Evolutionary conservation across 176 grass and related monocot species (phyloP).

Genomic region (Chloris gayana): DNA sequence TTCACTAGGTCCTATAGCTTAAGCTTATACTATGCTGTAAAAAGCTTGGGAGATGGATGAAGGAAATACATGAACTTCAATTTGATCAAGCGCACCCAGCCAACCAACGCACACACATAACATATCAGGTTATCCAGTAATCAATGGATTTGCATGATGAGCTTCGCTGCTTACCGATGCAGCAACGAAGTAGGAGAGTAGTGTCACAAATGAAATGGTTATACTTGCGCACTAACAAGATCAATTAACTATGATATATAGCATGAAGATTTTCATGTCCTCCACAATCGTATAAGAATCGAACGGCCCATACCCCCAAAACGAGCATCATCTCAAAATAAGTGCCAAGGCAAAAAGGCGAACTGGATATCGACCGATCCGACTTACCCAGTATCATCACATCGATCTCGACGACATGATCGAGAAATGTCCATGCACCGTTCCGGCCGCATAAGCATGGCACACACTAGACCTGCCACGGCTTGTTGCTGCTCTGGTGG

Average conservation of each 20-base stretch:
- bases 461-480: constrained; percentile 81
- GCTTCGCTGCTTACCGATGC: not conserved
- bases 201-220: not conserved
- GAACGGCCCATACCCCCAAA: constrained; percentile 38
- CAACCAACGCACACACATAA: not conserved
- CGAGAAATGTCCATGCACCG: not conserved
- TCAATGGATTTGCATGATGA: not conserved
- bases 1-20: not conserved
- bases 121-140: not conserved
- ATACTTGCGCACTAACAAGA: not conserved
- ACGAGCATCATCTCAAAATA: constrained; percentile 36
- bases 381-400: constrained; percentile 44
- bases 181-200: no score
- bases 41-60: not conserved
- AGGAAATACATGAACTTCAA: not conserved
- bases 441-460: no score
- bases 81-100: not conserved
- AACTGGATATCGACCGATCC: constrained; percentile 36
- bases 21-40: not conserved
- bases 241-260: constrained; percentile 44
- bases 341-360: constrained; percentile 30
- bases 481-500: constrained; percentile 68
- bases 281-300: constrained; percentile 32
- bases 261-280: constrained; percentile 18
- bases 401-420: constrained; percentile 15